phyloP scores from a whole-genome alignment of 192 early-diverging fungal species.

The Coemansia sp. region DNA sequence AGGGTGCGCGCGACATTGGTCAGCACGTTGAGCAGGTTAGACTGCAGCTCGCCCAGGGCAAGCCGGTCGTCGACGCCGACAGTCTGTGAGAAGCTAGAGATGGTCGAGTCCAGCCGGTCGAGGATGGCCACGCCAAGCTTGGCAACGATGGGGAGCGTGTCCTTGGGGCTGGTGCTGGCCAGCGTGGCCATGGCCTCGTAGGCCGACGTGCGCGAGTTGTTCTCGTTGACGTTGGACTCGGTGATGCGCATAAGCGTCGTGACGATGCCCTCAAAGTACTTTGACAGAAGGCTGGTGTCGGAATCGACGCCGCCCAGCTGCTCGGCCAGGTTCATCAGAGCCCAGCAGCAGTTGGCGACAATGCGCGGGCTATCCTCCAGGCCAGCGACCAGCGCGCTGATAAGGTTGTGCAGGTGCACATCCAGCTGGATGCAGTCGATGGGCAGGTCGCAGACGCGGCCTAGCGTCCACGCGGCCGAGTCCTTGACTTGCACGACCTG shows the following conservation, averaged over 20 bases:
- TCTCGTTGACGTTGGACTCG: constrained; percentile 66
- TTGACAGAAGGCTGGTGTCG: constrained; percentile 66
- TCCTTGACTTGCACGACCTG: constrained; percentile 88
- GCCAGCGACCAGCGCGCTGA: constrained; percentile 74
- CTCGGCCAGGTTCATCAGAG: constrained; percentile 89
- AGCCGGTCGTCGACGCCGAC: constrained; percentile 78
- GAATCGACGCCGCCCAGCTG: constrained; percentile 60
- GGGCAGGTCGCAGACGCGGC: constrained; percentile 83
- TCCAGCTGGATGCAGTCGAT: constrained; percentile 70
- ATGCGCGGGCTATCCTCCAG: constrained; percentile 84
- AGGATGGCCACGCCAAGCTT: constrained; percentile 70
- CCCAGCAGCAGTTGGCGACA: constrained; percentile 94
- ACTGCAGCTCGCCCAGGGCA: constrained; percentile 78
- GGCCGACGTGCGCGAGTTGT: constrained; percentile 83
- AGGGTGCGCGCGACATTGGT: constrained; percentile 80
- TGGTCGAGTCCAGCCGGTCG: constrained; percentile 71
- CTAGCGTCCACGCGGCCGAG: constrained; percentile 97
- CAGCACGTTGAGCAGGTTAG: constrained; percentile 86
- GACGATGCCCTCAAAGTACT: constrained; percentile 81
- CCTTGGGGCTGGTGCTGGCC: constrained; percentile 65
- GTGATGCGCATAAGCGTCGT: constrained; percentile 70
- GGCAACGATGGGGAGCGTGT: constrained; percentile 70
- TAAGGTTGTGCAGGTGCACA: constrained; percentile 61
- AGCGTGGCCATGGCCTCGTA: constrained; percentile 91
- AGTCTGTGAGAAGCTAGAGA: constrained; percentile 68